Conservation (phyloP, 2,329 filamentous ascomycete species). For the Hymenoscyphus infarciens region DNA sequence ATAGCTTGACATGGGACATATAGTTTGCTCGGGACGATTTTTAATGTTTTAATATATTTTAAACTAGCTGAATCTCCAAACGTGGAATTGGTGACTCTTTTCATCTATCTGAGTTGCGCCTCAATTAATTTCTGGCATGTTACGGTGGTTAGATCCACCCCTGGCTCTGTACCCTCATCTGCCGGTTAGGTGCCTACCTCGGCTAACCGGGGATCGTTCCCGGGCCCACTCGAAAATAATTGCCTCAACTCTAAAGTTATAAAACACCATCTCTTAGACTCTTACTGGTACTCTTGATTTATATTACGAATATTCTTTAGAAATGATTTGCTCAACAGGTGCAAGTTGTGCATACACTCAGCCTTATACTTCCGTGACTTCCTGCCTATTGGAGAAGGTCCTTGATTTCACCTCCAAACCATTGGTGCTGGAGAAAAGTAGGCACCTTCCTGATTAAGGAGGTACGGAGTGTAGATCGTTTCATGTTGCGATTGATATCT, state of each 20-base stretch:
- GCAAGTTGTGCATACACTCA: background rate
- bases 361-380: background rate
- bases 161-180: no score
- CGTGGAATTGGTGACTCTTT: background rate
- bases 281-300: no score
- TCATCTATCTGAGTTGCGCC: background rate
- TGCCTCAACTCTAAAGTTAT: no score
- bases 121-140: background rate
- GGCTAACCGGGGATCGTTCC: no score
- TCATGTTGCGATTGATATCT: background rate
- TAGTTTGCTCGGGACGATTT: background rate
- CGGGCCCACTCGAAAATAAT: no score
- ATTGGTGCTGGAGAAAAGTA: background rate
- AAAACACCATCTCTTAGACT: no score
- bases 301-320: background rate
- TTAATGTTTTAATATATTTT: slow-evolving; percentile 1
- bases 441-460: background rate
- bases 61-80: background rate
- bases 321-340: background rate
- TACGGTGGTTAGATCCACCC: background rate
- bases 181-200: no score
- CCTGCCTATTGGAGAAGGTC: background rate
- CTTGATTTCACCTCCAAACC: background rate
- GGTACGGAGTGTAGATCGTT: background rate
- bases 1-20: no score